phyloP scores from a whole-genome alignment of 441 rosid species.

The Jatropha multifida region DNA sequence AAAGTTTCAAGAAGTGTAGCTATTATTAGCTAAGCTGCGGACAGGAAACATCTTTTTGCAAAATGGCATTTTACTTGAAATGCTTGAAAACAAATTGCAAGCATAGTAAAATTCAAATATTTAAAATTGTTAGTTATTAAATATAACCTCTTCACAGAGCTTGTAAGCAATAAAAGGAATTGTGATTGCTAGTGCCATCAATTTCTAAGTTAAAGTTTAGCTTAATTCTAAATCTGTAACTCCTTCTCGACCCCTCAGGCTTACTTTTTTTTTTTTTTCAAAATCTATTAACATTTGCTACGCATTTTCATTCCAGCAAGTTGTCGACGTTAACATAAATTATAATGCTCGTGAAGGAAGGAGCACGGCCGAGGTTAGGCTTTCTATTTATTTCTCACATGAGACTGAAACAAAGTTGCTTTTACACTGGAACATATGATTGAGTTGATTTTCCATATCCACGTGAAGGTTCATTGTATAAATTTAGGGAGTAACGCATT shows the following conservation, averaged over 20 bases:
- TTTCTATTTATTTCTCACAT: slow-evolving; percentile 7
- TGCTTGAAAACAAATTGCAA: not conserved
- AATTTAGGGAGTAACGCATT: not conserved
- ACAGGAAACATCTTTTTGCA: not conserved
- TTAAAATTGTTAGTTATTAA: slow-evolving; percentile 4
- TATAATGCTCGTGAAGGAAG: slow-evolving; percentile 76
- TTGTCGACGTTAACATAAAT: slow-evolving; percentile 59
- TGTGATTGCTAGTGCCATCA: not conserved
- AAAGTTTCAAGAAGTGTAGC: not conserved
- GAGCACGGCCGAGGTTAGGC: slow-evolving; percentile 73
- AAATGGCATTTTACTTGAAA: not conserved
- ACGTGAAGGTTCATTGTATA: not conserved
- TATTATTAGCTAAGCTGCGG: not conserved
- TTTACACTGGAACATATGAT: slow-evolving; percentile 1
- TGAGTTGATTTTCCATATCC: slow-evolving; percentile 9
- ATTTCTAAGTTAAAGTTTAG: not conserved
- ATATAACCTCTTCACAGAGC: not conserved
- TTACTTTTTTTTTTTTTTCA: no score
- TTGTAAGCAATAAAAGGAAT: not conserved
- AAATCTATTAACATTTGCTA: not conserved
- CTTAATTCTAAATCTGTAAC: no score
- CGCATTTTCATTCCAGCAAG: slow-evolving; percentile 45
- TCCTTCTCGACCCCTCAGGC: no score
- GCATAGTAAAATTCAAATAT: not conserved
- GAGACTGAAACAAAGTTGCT: not conserved